phyloP scores from a whole-genome alignment of 1,284 basidiomycete species.

The Termitomyces sp. region DNA sequence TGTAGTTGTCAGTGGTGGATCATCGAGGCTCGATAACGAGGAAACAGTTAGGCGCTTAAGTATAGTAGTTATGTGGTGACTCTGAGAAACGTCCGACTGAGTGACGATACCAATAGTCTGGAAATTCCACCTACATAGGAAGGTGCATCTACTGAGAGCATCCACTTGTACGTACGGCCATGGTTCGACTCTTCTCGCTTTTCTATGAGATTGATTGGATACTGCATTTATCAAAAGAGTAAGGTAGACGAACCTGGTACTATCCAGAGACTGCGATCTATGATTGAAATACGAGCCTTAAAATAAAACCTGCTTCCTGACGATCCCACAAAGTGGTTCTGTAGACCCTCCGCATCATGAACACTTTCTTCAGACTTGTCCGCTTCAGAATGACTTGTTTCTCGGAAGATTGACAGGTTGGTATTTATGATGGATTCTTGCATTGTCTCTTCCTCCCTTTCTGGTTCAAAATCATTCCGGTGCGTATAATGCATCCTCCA shows the following conservation, averaged over 20 bases:
- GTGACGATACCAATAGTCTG: constrained; percentile 9
- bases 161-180: constrained; percentile 64
- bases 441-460: not conserved
- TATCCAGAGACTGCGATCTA: constrained; percentile 62
- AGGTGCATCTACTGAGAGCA: constrained; percentile 61
- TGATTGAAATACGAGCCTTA: constrained; percentile 52
- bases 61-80: constrained; percentile 49
- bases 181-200: constrained; percentile 31
- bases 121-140: constrained; percentile 52
- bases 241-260: constrained; percentile 41
- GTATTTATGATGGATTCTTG: not conserved
- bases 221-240: not conserved
- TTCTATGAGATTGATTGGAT: constrained; percentile 28
- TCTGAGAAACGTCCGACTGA: constrained; percentile 29
- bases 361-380: constrained; percentile 1
- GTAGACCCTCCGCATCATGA: not conserved
- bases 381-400: not conserved
- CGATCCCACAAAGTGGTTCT: not conserved
- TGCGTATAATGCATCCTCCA: constrained; percentile 29
- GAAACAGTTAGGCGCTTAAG: constrained; percentile 47
- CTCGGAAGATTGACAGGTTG: not conserved
- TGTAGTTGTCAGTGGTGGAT: constrained; percentile 31
- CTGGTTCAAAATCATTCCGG: constrained; percentile 30
- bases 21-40: constrained; percentile 37
- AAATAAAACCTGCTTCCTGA: constrained; percentile 60